phyloP scores from a whole-genome alignment of 2,329 filamentous ascomycete species.

The Colletotrichum tamarilloi region DNA sequence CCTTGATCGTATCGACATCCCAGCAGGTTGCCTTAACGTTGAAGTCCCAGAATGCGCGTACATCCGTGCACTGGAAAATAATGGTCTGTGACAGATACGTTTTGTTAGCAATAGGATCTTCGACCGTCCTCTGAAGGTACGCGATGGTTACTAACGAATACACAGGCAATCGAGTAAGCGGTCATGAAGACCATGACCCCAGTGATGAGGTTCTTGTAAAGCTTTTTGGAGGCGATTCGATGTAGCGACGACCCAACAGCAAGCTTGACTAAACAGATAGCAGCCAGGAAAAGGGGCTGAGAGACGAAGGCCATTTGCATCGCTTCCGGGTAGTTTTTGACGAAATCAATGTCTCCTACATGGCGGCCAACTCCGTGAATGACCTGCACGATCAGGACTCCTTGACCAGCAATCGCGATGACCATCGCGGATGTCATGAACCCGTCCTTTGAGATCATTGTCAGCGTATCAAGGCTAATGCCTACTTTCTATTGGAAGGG shows the following conservation, averaged over 20 bases:
- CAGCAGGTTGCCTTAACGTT: slow-evolving; percentile 54
- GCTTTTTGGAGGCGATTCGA: slow-evolving; percentile 50
- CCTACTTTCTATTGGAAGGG: too few species aligned
- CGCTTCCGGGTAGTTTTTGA: slow-evolving; percentile 46
- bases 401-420: slow-evolving; percentile 51
- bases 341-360: slow-evolving; percentile 50
- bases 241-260: slow-evolving; percentile 54
- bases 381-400: slow-evolving; percentile 53
- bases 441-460: slow-evolving; percentile 39
- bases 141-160: slow-evolving; percentile 45
- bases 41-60: slow-evolving; percentile 57
- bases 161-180: slow-evolving; percentile 46
- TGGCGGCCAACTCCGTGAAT: slow-evolving; percentile 58
- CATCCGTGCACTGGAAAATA: slow-evolving; percentile 59
- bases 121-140: background rate
- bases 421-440: slow-evolving; percentile 44
- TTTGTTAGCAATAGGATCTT: too few species aligned
- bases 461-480: background rate
- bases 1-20: slow-evolving; percentile 49
- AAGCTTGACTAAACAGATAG: slow-evolving; percentile 54
- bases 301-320: slow-evolving; percentile 55
- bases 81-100: slow-evolving; percentile 47
- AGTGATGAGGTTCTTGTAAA: slow-evolving; percentile 49
- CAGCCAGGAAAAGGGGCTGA: slow-evolving; percentile 56
- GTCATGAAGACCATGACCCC: slow-evolving; percentile 50